These are phyloP conservation scores for Candida hispaniensis DNA, from an alignment of 805 yeast genomes.

Conservation along the genomic window DNA sequence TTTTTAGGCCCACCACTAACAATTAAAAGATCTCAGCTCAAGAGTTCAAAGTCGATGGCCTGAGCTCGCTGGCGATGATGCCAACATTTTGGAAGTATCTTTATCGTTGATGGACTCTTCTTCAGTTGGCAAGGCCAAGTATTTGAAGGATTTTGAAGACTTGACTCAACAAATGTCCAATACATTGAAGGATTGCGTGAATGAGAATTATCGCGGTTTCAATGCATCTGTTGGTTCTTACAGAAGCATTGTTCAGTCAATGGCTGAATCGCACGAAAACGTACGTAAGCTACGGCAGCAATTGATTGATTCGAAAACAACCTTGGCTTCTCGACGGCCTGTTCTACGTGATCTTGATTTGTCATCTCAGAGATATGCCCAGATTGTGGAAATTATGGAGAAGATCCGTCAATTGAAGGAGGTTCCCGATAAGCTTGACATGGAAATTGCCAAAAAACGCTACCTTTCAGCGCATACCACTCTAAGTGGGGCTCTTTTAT, in stretches of 20 bases:
- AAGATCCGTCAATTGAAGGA: conserved; percentile 50
- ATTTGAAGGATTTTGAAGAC: conserved; percentile 52
- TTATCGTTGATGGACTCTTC: conserved; percentile 73
- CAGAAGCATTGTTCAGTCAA: conserved; percentile 52
- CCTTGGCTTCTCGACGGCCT: conserved; percentile 44
- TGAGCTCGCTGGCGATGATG: conserved; percentile 39
- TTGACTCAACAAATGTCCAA: conserved; percentile 46
- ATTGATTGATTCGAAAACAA: conserved; percentile 39
- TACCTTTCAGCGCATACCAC: conserved; percentile 55
- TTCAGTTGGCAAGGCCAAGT: conserved; percentile 81
- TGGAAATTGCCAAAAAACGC: conserved; percentile 54
- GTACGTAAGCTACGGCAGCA: conserved; percentile 40
- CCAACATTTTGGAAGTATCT: conserved; percentile 80
- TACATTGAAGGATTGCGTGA: conserved; percentile 59
- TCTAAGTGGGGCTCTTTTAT: conserved; percentile 35
- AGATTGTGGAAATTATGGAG: conserved; percentile 59
- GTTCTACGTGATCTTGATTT: conserved; percentile 54
- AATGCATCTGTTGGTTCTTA: conserved; percentile 80
- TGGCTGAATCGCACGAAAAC: conserved; percentile 55
- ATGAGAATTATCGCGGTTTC: conserved; percentile 65
- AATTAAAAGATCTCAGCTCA: conserved; percentile 19
- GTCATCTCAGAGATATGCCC: conserved; percentile 49
- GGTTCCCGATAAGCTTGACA: conserved; percentile 56
- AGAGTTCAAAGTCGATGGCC: conserved; percentile 39
- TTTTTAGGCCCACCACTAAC: too few relatives aligned